Conservation (phyloP, 495 filamentous ascomycete species). For the Tuber umbilicatum region DNA sequence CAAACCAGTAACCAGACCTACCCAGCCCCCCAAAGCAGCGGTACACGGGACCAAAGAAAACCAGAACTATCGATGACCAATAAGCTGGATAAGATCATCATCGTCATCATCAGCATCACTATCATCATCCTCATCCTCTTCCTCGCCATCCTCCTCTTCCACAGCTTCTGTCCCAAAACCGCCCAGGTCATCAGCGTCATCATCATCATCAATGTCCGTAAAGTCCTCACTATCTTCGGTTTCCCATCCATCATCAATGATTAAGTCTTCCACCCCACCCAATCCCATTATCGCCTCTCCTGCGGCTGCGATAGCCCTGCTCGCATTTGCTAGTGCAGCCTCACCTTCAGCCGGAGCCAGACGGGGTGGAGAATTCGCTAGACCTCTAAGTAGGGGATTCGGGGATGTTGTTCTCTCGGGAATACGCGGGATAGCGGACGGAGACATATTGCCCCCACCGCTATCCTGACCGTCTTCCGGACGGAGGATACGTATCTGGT, state of each 20-base stretch:
- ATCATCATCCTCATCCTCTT: conserved; percentile 34
- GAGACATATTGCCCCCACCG: conserved; percentile 32
- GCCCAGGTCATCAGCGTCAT: conserved; percentile 9
- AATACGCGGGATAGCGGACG: conserved; percentile 18
- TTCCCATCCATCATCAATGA: conserved; percentile 40
- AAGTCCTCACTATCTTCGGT: conserved; percentile 42
- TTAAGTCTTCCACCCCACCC: conserved; percentile 44
- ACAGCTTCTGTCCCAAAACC: conserved; percentile 27
- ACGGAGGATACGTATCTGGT: conserved; percentile 57
- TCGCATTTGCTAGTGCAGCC: conserved; percentile 60
- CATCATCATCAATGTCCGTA: conserved; percentile 44
- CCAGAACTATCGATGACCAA: conserved; percentile 58
- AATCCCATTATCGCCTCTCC: conserved; percentile 43
- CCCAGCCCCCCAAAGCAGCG: background rate
- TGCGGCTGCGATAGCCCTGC: conserved; percentile 48
- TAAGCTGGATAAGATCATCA: conserved; percentile 57
- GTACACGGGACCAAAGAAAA: background rate
- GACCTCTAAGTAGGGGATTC: conserved; percentile 36
- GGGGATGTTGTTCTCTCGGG: conserved; percentile 43
- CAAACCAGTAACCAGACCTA: background rate
- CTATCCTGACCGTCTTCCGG: conserved; percentile 44
- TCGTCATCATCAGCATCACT: conserved; percentile 53
- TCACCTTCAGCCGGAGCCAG: conserved; percentile 50
- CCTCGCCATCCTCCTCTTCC: conserved; percentile 51
- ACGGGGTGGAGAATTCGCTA: conserved; percentile 40